Base-by-base conservation (phyloP, 345 rosid species). In the Eucalyptus erythrocorys region DNA sequence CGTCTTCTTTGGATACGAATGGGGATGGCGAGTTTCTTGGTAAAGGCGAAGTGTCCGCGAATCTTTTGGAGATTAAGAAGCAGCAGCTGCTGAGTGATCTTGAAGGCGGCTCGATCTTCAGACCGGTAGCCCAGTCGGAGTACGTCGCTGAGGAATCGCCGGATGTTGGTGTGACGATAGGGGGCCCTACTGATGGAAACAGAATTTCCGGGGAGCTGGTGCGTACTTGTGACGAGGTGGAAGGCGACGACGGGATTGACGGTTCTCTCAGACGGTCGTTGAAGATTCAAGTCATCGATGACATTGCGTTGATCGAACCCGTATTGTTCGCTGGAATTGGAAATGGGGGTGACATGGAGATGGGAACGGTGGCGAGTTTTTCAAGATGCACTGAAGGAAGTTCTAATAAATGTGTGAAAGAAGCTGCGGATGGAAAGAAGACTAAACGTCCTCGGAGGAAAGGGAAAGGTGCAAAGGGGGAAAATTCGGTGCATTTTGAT, bases 201-300 rank as follows among this genome's bases (percentile, higher is more conserved):
- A 37, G 37, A 53, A 53, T 13, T 51, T 53, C 45, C 11, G 87
- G 64, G 12, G 68, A 59, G 47, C 14, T 49, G 14, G 42, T 34
- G 87, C 21, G 8, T 51, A 2, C 27, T 53, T 37, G 45, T 50
- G 59, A 88, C 48, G 87, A 87, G 48, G 88, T 88, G 76, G 88
- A 87, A 87, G 90, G 87, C 89, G 45, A 88, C 48, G 89, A 90
- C 47, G 91, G 90, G 82, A 85, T 88, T 42, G 92, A 90, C 80
- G 90, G 76, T 17, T 88, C 90, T 85, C 89, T 86, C 87, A 91
- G 94, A 37, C 87, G 89, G 82, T 92, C 99, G 22, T 81, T 94
- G 91, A 94, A 92, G 89, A 87, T 95, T 88, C 93, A 95, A 89
- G 90, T 96, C 45, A 91, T 96, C 87, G 99, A 97, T 91, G 97